Base-by-base conservation (phyloP, 2,329 filamentous ascomycete species). In the Fusarium buharicum region DNA sequence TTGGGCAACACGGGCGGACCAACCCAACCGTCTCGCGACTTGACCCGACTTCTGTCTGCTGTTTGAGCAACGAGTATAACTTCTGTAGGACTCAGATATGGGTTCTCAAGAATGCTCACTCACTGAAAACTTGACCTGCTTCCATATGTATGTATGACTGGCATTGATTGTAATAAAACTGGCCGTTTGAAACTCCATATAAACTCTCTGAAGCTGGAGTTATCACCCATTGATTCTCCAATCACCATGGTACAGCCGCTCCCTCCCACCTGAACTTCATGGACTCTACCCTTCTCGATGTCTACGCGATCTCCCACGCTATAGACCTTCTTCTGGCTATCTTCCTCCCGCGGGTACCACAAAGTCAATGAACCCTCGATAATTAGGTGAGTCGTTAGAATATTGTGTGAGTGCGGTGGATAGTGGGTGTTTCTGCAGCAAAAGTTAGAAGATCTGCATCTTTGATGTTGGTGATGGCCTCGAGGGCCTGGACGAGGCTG, bases 341-440 rank as follows among this genome's bases (percentile, higher is more conserved):
- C 73, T 16, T 77, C 68, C 54, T 90, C 88, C 12, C 86, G 74
- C 0, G 88, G 89, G 68, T 90, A 92, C 17, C 82, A 82, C 58
- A 92, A 84, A 8, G 86, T 91, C 69, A 92, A 74, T 53, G 85
- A 79, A 36, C 89, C 90, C 6, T 79, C 74, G 20, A 90, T 75
- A 56, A 92, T 87, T 41, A 92, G 79, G 75, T 92, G 89, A 1
- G 89, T 91, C 1, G 88, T 92, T 40, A 87, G 76, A 31, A 82
- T 83, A 18, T 75, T 67, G 71, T 92, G 90, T 13, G 81, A 83
- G 71, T 92, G 89, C 13, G 90, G 89, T 36, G 80, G 78, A 72
- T 92, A 92, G 74, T 92, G 79, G 24, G 84, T 81, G 72, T 90
- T 87, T 60, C 87, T 90, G 72, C 28, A 54, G 34, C 20, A 36